Conservation (phyloP, 108 stramenopile species). For the Poteriospumella lacustris region DNA sequence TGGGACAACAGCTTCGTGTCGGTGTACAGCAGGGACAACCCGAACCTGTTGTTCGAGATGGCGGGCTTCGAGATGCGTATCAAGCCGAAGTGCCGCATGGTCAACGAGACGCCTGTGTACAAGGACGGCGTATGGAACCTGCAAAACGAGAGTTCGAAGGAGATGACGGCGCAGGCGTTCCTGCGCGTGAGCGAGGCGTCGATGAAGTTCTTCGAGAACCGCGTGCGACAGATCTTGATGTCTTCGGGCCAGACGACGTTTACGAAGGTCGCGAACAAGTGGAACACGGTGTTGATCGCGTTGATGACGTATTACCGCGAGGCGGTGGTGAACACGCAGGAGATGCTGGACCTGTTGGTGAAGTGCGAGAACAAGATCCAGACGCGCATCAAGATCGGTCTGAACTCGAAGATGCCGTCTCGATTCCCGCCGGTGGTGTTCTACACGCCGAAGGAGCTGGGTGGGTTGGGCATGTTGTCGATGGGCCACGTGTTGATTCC, state of each 20-base stretch:
- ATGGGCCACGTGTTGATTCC: conserved; percentile 99
- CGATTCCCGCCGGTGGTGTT: conserved; percentile 62
- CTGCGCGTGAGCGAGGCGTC: conserved; percentile 78
- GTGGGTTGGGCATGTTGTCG: conserved; percentile 96
- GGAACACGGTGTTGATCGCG: conserved; percentile 77
- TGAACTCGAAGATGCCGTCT: conserved; percentile 98
- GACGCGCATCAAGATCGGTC: conserved; percentile 96
- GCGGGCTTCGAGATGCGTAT: conserved; percentile 94
- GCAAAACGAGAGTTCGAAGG: conserved; percentile 96
- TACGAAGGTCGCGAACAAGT: conserved; percentile 99
- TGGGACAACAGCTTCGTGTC: conserved; percentile 97
- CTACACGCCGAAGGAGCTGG: conserved; percentile 89
- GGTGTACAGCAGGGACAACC: conserved; percentile 97
- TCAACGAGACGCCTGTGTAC: conserved; percentile 66
- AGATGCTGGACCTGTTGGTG: conserved; percentile 65
- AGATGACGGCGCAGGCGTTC: conserved; percentile 94
- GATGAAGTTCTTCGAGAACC: conserved; percentile 88
- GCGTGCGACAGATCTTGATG: conserved; percentile 96
- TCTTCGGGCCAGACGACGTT: conserved; percentile 94
- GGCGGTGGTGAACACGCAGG: conserved; percentile 96
- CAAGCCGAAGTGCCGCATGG: conserved; percentile 75
- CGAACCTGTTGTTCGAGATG: conserved; percentile 98
- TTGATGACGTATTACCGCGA: conserved; percentile 98
- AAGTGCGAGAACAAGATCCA: conserved; percentile 99
- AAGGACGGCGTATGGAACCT: conserved; percentile 98